Evolutionary conservation across 257 asterid species (phyloP), one percentile per base, ranked within the genome.

Genomic region (Solanum megistacrolobum): DNA sequence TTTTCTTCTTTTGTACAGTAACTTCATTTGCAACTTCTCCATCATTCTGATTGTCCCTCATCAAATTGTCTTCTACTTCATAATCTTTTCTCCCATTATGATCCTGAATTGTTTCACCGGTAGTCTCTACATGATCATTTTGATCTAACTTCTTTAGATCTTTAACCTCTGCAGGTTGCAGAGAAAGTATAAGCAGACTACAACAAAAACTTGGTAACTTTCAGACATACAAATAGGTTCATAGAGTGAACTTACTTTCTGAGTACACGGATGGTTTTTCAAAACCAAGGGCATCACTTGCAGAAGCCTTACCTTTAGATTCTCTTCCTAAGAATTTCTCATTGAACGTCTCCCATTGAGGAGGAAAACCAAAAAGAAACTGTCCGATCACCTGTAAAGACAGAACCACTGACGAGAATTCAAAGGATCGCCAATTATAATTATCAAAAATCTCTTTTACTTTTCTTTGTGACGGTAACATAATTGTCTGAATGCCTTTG

Each of bases 281-380:
- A 23, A 36, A 79, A 83, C 58, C 89, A 39, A 21, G 39, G 83
- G 60, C 86, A 87, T 76, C 83, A 23, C 65, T 82, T 83, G 89
- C 84, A 74, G 76, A 76, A 38, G 71, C 86, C 85, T 41, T 83
- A 38, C 91, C 71, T 68, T 90, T 74, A 89, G 91, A 86, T 82
- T 88, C 91, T 90, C 88, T 89, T 83, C 71, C 90, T 72, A 87
- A 69, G 90, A 84, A 89, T 48, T 89, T 90, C 69, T 90, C 90
- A 73, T 90, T 92, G 83, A 83, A 92, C 84, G 75, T 91, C 93
- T 95, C 94, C 98, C 99, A 96, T 88, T 88, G 83, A 27, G 93
- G 88, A 58, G 99, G 99, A 91, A 96, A 96, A 41, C 99, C 98
- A 39, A 91, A 88, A 85, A 89, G 38, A 89, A 96, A 96, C 92